A percentile compares a stretch with the other conserved stretches of the same genome.
Conservation (phyloP, 1,139 yeast species). For the Meyerozyma carpophila region DNA sequence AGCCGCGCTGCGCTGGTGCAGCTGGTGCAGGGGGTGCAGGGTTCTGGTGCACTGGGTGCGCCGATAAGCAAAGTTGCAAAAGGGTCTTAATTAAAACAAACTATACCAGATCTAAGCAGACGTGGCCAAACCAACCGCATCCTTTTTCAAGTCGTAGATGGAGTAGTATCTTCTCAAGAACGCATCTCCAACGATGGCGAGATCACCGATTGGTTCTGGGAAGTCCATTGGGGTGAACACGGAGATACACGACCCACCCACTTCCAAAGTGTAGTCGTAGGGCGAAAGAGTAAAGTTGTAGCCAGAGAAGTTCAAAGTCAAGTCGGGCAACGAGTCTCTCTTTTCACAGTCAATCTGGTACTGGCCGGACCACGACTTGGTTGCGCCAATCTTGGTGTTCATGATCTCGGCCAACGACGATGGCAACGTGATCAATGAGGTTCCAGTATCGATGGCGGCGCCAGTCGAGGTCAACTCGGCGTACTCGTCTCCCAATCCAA, state of each 20-base stretch:
- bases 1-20: no score
- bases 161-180: constrained; percentile 94
- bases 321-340: constrained; percentile 80
- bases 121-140: constrained; percentile 88
- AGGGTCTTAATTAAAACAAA: neutral
- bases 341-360: constrained; percentile 84
- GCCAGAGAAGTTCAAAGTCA: constrained; percentile 85
- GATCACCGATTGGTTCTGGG: constrained; percentile 94
- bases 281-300: constrained; percentile 85
- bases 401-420: constrained; percentile 91
- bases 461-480: constrained; percentile 81
- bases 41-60: neutral
- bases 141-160: constrained; percentile 79
- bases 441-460: constrained; percentile 98
- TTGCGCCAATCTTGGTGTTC: constrained; percentile 94
- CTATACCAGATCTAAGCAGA: neutral
- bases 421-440: constrained; percentile 91
- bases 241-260: constrained; percentile 90
- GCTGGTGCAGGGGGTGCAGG: no score
- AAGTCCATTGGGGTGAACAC: constrained; percentile 96
- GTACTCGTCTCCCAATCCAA: constrained; percentile 85
- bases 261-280: constrained; percentile 87
- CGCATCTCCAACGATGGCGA: constrained; percentile 95
- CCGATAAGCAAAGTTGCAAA: neutral
- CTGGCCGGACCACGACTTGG: constrained; percentile 96